Evolutionary conservation across 1,284 basidiomycete genomes (phyloP), one percentile per base, ranked within the genome.

Genomic region (Takashimella tepidaria): DNA sequence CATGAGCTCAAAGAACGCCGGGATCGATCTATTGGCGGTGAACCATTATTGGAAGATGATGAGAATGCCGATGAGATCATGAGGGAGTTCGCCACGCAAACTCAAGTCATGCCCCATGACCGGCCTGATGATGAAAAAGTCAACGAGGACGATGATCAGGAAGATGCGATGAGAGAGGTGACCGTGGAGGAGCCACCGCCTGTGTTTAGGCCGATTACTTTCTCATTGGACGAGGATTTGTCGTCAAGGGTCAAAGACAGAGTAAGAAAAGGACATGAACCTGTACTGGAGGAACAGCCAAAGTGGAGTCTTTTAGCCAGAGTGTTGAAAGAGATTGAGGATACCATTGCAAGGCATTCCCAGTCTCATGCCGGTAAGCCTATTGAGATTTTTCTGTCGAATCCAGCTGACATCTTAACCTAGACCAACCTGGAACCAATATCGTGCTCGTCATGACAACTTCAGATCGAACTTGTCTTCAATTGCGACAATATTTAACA

Each of bases 241-340:
- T 49, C 54, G 11, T 49, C 53, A 12, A 64, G 63, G 4, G 69
- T 69, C 16, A 59, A 65, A 25, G 73, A 62, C 31, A 89, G 90
- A 84, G 65, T 92, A 10, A 88, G 91, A 0, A 79, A 83, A 8
- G 87, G 84, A 0, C 86, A 96, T 67, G 84, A 90, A 41, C 88
- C 90, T 0, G 83, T 92, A 0, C 79, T 98, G 19, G 95, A 98
- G 72, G 93, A 97, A 69, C 81, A 89, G 41, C 95, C 95, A 0
- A 99, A 99, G 69, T 98, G 96, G 95, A 82, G 81, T 49, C 74
- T 97, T 3, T 77, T 99, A 3, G 83, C 85, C 0, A 89, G 92
- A 12, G 82, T 96, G 0, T 71, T 99, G 47, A 82, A 91, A 58
- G 96, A 99, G 76, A 88, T 93, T 4, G 96, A 98, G 73, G 85